Evolutionary conservation across 73 alveolate species (phyloP).

Genomic region (Paramecium biaurelia): DNA sequence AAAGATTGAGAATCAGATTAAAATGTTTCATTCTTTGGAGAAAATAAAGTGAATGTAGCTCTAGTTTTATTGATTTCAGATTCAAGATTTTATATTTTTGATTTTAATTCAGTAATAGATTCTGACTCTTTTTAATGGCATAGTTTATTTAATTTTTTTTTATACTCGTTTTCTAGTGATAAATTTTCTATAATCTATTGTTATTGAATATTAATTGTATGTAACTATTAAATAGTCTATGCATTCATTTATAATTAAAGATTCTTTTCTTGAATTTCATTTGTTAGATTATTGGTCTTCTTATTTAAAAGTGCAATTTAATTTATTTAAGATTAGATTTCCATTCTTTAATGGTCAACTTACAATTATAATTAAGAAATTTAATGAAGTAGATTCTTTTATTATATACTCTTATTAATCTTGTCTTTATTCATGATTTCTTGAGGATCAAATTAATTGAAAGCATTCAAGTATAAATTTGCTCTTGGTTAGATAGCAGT

Average conservation of each 20-base stretch:
- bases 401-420: not conserved
- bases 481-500: not conserved
- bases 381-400: not conserved
- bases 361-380: not conserved
- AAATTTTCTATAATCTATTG: not conserved
- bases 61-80: not conserved
- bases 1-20: not conserved
- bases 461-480: not conserved
- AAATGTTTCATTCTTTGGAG: constrained; percentile 6
- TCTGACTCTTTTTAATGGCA: not conserved
- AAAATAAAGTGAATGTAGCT: not conserved
- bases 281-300: not conserved
- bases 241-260: not conserved
- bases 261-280: not conserved
- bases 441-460: not conserved
- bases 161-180: not conserved
- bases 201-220: not conserved
- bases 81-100: not conserved
- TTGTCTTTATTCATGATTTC: not conserved
- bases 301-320: constrained; percentile 39
- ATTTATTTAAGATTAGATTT: not conserved
- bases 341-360: not conserved
- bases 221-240: not conserved
- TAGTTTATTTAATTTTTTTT: not conserved
- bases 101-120: constrained; percentile 2